phyloP scores from a whole-genome alignment of 805 yeast species.

The Brettanomyces sp. region DNA sequence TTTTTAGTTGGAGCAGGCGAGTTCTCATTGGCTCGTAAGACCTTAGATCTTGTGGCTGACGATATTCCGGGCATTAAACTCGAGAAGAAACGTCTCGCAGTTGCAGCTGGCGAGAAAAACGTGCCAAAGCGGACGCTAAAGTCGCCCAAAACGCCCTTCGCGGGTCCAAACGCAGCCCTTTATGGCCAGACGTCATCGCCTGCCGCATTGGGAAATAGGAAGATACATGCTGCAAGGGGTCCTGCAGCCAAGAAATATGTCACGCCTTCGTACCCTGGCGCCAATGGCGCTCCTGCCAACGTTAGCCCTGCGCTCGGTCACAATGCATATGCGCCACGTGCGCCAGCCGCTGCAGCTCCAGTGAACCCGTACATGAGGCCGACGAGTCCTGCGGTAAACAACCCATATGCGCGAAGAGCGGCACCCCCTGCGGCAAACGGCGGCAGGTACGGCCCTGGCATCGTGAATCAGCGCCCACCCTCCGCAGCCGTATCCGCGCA shows the following conservation, averaged over 20 bases:
- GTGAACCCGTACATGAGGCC: background rate
- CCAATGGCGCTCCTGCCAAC: conserved; percentile 1
- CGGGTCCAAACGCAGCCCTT: background rate
- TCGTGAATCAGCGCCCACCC: conserved; percentile 6
- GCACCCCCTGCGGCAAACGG: background rate
- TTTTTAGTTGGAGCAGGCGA: conserved; percentile 76
- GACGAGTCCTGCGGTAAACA: background rate
- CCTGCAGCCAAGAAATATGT: no score
- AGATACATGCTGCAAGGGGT: no score
- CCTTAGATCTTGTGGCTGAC: conserved; percentile 64
- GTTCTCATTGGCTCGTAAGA: conserved; percentile 67
- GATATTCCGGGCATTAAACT: conserved; percentile 57
- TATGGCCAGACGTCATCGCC: background rate
- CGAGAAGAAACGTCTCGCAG: conserved; percentile 67
- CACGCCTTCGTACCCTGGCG: background rate
- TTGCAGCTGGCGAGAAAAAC: no score
- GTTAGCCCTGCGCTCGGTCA: conserved; percentile 8
- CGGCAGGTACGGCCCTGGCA: conserved; percentile 1
- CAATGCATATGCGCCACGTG: background rate
- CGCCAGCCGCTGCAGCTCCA: background rate
- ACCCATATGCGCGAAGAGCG: conserved; percentile 1
- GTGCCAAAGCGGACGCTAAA: background rate
- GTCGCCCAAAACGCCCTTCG: background rate
- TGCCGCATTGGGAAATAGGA: no score
- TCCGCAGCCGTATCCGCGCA: no score